A percentile compares a stretch with the other conserved stretches of the same genome.
These are phyloP conservation scores for Cyclotella cryptica DNA, from an alignment of 108 stramenopile genomes.

Conservation along the genomic window DNA sequence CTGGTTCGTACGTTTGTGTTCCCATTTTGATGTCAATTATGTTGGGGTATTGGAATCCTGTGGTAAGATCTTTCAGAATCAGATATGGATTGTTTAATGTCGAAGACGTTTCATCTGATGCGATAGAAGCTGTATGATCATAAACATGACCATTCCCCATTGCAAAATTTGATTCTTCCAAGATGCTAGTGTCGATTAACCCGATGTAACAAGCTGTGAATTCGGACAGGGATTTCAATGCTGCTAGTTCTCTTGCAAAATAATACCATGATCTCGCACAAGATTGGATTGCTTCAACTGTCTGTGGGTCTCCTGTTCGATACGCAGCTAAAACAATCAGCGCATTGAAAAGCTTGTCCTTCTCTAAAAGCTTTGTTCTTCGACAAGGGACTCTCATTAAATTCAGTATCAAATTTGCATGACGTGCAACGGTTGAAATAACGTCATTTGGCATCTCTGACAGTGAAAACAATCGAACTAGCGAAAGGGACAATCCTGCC, in stretches of 20 bases:
- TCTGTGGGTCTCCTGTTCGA: conserved; percentile 32
- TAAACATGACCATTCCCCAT: background rate
- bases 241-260: conserved; percentile 53
- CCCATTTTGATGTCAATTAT: conserved; percentile 92
- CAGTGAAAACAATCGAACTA: background rate
- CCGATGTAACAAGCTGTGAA: conserved; percentile 78
- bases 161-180: background rate
- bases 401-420: background rate
- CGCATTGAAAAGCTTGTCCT: background rate
- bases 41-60: conserved; percentile 66
- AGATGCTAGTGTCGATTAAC: conserved; percentile 35
- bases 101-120: background rate
- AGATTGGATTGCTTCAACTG: conserved; percentile 19
- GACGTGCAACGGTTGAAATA: background rate
- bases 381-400: background rate
- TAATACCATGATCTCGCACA: conserved; percentile 36
- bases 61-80: conserved; percentile 66
- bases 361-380: background rate
- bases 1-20: conserved; percentile 81
- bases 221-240: conserved; percentile 52
- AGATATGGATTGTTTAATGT: conserved; percentile 57
- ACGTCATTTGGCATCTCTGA: background rate
- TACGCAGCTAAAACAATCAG: conserved; percentile 18
- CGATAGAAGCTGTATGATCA: background rate
- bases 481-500: background rate